Base-by-base conservation (phyloP, 805 yeast genomes). In the Lipomyces yamadae region DNA sequence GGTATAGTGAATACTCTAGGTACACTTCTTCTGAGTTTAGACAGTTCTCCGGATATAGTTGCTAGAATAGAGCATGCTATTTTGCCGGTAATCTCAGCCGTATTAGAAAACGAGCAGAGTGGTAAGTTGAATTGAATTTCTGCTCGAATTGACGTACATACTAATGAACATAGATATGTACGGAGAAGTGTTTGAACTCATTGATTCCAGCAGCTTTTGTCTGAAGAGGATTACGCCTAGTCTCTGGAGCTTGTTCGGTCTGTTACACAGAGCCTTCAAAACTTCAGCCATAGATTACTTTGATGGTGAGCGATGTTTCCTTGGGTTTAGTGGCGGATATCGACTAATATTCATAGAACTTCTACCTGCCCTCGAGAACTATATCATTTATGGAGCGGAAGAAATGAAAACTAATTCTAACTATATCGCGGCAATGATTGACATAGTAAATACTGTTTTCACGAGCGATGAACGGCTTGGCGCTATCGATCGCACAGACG, bases 1-100 rank as follows among this genome's bases (percentile, higher is more conserved):
- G 96, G 97, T 13, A 83, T 92, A 42, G 77, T 94, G 70, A 88
- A 88, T 72, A 93, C 97, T 1, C 84, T 93, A 79, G 85, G 89
- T 39, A 91, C 97, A 0, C 88, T 94, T 62, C 78, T 94, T 53
- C 78, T 91, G 60, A 88, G 97, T 3, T 86, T 93, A 79, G 97
- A 95, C 76, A 89, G 88, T 74, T 88, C 97, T 1, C 81, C 81
- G 7, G 90, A 86, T 54, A 83, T 89, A 60, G 88, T 91, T 15
- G 78, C 77, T 32, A 83, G 82, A 74, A 81, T 93, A 60, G 92
- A 91, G 74, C 87, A 84, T 62, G 85, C 87, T 4, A 84, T 90
- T 60, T 78, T 83, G 59, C 96, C 97, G 4, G 87, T 88, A 15
- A 85, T 92, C 56, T 84, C 84, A 67, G 85, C 83, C 70, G 89